Evolutionary conservation across 1,139 yeast genomes (phyloP), one percentile per base, ranked within the genome.

Genomic region (Yamadazyma aaseri): DNA sequence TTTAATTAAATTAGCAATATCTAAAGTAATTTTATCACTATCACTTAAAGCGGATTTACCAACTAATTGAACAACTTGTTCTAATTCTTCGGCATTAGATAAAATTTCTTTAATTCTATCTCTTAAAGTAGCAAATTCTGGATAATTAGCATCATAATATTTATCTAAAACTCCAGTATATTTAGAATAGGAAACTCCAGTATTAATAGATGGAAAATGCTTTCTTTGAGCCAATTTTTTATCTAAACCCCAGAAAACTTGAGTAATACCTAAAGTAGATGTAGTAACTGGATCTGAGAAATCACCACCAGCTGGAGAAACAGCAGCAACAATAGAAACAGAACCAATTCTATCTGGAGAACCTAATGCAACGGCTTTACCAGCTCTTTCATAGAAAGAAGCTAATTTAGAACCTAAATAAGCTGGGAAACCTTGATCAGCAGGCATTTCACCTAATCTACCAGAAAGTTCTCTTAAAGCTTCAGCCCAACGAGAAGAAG

Each of bases 401-500:
- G 99, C 97, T 57, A 92, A 78, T 64, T 92, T 92, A 36, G 99
- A 96, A 71, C 98, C 98, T 63, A 92, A 78, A 63, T 94, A 92
- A 39, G 99, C 99, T 45, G 99, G 99, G 94, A 90, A 92, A 76
- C 99, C 99, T 74, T 94, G 98, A 71, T 92, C 99, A 44, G 99
- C 99, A 60, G 99, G 99, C 99, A 92, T 92, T 74, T 94, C 99
- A 67, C 98, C 98, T 64, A 92, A 76, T 77, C 99, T 95, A 79
- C 99, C 99, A 36, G 97, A 90, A 63, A 92, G 83, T 77, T 92
- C 99, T 82, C 99, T 89, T 61, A 92, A 78, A 41, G 99, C 99
- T 72, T 92, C 99, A 31, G 99, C 99, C 99, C 99, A 92, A 77
- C 99, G 92, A 29, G 97, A 90, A 23, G 97, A 90, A 6, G 98